These are phyloP conservation scores for Malassezia globosa DNA, from an alignment of 1,284 basidiomycete genomes.

Conservation along the genomic window DNA sequence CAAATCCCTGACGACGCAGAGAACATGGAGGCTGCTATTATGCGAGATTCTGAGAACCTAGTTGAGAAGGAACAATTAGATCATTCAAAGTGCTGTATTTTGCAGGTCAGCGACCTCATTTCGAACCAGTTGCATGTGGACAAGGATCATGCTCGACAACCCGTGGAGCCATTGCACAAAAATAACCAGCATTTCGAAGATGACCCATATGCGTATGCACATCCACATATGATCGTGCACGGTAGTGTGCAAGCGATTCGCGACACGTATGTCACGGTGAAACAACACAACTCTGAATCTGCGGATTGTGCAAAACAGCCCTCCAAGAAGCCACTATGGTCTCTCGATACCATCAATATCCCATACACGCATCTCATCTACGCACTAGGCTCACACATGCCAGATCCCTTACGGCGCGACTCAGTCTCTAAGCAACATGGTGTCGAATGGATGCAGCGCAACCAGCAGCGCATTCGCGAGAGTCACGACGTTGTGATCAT, in stretches of 20 bases:
- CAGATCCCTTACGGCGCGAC: constrained; percentile 42
- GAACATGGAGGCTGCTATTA: constrained; percentile 9
- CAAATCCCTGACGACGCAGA: neutral
- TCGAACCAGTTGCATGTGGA: neutral
- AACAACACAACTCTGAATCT: constrained; percentile 18
- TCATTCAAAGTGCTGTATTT: neutral
- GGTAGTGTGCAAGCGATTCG: constrained; percentile 37
- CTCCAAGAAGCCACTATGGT: constrained; percentile 32
- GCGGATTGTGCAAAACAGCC: neutral
- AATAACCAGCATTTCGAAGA: neutral
- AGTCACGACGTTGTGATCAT: constrained; percentile 40
- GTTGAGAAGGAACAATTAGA: constrained; percentile 1
- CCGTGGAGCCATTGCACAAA: neutral
- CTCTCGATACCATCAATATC: constrained; percentile 38
- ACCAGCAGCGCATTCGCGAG: constrained; percentile 28
- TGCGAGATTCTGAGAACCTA: no score
- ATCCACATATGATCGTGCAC: constrained; percentile 40
- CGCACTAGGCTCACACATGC: constrained; percentile 43
- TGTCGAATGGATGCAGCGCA: constrained; percentile 33
- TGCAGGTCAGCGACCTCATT: neutral
- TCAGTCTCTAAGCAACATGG: constrained; percentile 35
- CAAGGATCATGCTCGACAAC: neutral
- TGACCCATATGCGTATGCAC: constrained; percentile 11
- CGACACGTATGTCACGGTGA: constrained; percentile 29
- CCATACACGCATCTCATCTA: constrained; percentile 45